Evolutionary conservation across 164 flowering plant species (phyloP), one percentile per base, ranked within the genome.

Genomic region (Sextonia rubra): DNA sequence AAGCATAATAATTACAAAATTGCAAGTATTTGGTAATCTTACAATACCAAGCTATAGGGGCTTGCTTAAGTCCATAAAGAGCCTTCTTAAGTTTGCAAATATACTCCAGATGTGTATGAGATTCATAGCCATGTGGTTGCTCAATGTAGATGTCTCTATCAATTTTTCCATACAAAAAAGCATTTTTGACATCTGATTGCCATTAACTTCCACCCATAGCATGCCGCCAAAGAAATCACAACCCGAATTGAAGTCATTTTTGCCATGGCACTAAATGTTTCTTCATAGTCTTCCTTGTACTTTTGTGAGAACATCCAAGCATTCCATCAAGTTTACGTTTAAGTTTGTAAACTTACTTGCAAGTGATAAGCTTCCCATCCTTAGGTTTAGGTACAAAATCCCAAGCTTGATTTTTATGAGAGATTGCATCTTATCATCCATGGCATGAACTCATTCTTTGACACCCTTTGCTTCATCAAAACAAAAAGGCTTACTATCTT

Each of bases 311-410:
- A 62, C 11, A 4, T 14, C 11, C 29, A 5, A 24, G 66, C 18
- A 24, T 23, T 26, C 71, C 30, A 52, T 69, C 37, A 0, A 1
- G 61, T 11, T 15, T 32, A 14, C 2, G 8, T 14, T 69, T 49
- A n/a, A 69, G 12, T 69, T 52, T 47, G 24, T 48, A 69, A 47
- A 69, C 71, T 61, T 20, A 47, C 23, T 52, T 47, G 25, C 61
- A 52, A 2, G 32, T 20, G 17, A 52, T 49, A 8, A 37, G 61
- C n/a, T 69, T 24, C 26, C 48, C 71, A 47, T 69, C 71, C 60
- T 69, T 48, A 2, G 61, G 71, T 32, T 52, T 48, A 11, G 37
- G 30, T 8, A 69, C 61, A 15, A 69, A 55, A 47, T 69, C 20
- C 71, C 62, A 52, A 22, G 71, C 49, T 52, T 69, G 14, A 69